Percentiles rank a stretch among this genome's conserved stretches.
phyloP scores from a whole-genome alignment of 768 basidiomycete species.

The Leccinum truebloodii region DNA sequence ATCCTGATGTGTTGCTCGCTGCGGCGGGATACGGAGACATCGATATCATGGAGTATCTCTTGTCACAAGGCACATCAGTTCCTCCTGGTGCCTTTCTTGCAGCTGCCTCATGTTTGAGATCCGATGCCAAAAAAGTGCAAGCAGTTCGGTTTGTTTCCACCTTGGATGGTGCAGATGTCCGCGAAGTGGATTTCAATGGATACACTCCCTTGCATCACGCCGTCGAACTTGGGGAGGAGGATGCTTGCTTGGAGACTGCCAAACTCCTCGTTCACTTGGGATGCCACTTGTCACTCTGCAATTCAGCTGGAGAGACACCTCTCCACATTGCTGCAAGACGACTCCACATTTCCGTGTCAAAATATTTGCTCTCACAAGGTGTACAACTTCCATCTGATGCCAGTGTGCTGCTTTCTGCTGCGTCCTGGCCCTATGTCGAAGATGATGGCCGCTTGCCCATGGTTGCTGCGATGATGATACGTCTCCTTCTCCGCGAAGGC shows the following conservation, averaged over 20 bases:
- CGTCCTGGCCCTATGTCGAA: too few relatives aligned
- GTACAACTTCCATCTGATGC: not conserved
- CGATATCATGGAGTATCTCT: too few relatives aligned
- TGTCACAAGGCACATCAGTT: not conserved
- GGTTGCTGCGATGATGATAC: not conserved
- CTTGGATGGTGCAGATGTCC: not conserved
- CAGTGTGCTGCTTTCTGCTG: not conserved
- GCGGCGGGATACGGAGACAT: too few relatives aligned
- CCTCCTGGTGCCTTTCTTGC: not conserved
- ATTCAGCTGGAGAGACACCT: not conserved
- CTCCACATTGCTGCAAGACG: not conserved
- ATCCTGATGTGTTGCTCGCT: too few relatives aligned
- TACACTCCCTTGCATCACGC: not conserved
- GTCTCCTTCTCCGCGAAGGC: not conserved
- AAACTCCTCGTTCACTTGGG: not conserved
- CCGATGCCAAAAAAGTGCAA: not conserved
- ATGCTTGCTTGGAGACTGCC: not conserved
- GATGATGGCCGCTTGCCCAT: not conserved
- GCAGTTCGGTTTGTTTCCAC: not conserved
- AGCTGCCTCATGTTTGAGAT: not conserved
- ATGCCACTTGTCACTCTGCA: not conserved
- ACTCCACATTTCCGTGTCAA: not conserved
- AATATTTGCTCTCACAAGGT: not conserved
- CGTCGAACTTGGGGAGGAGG: not conserved
- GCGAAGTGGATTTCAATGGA: not conserved